A percentile compares a stretch with the other conserved stretches of the same genome.
Conservation (phyloP, 2,329 filamentous ascomycete species). For the Exophiala viscosa region DNA sequence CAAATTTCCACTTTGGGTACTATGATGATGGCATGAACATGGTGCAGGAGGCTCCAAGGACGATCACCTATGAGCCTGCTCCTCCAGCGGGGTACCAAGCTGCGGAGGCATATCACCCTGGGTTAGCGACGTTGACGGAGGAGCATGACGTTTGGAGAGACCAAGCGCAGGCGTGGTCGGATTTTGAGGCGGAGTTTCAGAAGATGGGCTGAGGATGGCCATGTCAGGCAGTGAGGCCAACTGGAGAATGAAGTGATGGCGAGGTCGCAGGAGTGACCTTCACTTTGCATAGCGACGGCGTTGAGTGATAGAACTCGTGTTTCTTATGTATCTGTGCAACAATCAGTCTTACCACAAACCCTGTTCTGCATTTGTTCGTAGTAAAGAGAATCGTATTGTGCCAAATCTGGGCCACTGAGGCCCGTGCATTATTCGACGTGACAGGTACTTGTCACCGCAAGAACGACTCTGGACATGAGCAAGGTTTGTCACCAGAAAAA, state of each 20-base stretch:
- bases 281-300: not conserved
- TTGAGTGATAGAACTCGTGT: not conserved
- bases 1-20: slow-evolving; percentile 32
- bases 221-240: not conserved
- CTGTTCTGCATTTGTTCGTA: no score
- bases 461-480: no score
- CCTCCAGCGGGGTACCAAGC: slow-evolving; percentile 21
- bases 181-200: slow-evolving; percentile 28
- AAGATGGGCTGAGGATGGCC: slow-evolving; percentile 15
- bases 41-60: slow-evolving; percentile 25
- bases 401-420: no score
- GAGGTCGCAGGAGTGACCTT: no score
- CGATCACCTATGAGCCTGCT: slow-evolving; percentile 24
- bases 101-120: slow-evolving; percentile 27
- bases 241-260: not conserved
- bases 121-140: slow-evolving; percentile 35
- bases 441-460: no score
- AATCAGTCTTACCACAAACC: not conserved
- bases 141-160: slow-evolving; percentile 33
- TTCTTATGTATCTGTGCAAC: not conserved
- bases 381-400: no score
- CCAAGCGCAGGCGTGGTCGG: slow-evolving; percentile 14
- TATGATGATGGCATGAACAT: slow-evolving; percentile 27
- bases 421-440: no score
- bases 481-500: no score